Conservation (phyloP, 805 yeast species). For the Suhomyces xylopsoci region DNA sequence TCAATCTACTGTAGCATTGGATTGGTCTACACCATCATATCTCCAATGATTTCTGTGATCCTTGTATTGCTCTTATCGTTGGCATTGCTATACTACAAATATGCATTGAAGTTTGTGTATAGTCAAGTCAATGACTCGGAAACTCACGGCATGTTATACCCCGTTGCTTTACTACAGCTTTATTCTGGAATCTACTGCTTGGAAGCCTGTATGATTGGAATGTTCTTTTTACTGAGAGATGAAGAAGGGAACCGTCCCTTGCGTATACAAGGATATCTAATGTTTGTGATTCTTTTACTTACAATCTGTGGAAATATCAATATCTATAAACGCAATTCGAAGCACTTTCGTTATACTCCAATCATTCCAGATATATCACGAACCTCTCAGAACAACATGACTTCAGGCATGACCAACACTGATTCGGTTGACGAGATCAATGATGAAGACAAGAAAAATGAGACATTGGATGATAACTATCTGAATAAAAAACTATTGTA, state of each 20-base stretch:
- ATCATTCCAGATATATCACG: slow-evolving; percentile 16
- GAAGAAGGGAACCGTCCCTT: slow-evolving; percentile 41
- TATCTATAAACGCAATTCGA: slow-evolving; percentile 41
- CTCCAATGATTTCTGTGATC: slow-evolving; percentile 72
- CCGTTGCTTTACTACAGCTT: slow-evolving; percentile 70
- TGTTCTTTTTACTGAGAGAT: slow-evolving; percentile 61
- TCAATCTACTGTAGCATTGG: slow-evolving; percentile 79
- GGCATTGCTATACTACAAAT: slow-evolving; percentile 65
- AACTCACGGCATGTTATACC: slow-evolving; percentile 67
- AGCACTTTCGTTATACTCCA: slow-evolving; percentile 31
- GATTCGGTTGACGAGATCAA: not conserved
- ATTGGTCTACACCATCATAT: slow-evolving; percentile 69
- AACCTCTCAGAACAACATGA: not conserved
- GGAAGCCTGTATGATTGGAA: slow-evolving; percentile 74
- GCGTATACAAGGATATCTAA: slow-evolving; percentile 49
- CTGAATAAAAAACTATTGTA: slow-evolving; percentile 27
- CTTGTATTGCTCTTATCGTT: slow-evolving; percentile 52
- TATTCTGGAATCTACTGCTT: slow-evolving; percentile 80
- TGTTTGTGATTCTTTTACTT: slow-evolving; percentile 47
- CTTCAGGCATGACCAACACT: not conserved
- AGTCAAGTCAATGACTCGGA: slow-evolving; percentile 53
- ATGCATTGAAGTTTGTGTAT: slow-evolving; percentile 59
- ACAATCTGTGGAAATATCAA: slow-evolving; percentile 60
- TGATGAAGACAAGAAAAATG: not conserved
- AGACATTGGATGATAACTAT: slow-evolving; percentile 8